A percentile compares a stretch with the other conserved stretches of the same genome.
Conservation (phyloP, 352 stramenopile genomes). For the Phytophthora tentaculata region DNA sequence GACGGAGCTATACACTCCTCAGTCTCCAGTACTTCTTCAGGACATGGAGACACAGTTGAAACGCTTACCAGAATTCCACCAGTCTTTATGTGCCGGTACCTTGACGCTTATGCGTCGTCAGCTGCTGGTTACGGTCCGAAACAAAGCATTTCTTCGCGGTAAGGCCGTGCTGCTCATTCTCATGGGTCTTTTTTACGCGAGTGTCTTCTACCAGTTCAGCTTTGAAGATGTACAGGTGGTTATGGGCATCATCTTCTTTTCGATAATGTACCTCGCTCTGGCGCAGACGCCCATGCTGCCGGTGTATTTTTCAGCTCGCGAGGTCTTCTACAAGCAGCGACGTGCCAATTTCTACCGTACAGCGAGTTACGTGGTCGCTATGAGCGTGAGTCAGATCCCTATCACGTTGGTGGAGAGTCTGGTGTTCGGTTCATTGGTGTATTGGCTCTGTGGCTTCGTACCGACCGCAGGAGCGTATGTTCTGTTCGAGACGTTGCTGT, state of each 20-base stretch:
- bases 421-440: constrained; percentile 55
- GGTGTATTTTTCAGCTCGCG: constrained; percentile 37
- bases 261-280: constrained; percentile 71
- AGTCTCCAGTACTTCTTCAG: constrained; percentile 11
- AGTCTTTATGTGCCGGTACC: constrained; percentile 35
- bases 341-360: constrained; percentile 50
- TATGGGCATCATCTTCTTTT: constrained; percentile 80
- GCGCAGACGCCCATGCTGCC: constrained; percentile 45
- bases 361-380: constrained; percentile 41
- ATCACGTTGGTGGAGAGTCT: constrained; percentile 46
- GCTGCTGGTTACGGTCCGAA: constrained; percentile 54
- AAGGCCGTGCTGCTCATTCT: constrained; percentile 45
- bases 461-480: constrained; percentile 35
- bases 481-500: constrained; percentile 46
- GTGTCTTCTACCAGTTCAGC: constrained; percentile 48
- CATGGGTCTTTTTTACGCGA: constrained; percentile 45
- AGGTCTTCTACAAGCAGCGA: constrained; percentile 53
- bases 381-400: constrained; percentile 51
- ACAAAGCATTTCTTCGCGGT: constrained; percentile 44
- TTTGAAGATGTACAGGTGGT: constrained; percentile 45
- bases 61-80: constrained; percentile 39
- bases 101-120: constrained; percentile 47
- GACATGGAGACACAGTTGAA: constrained; percentile 80
- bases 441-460: constrained; percentile 64
- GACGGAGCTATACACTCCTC: constrained; percentile 21